Base-by-base conservation (phyloP, 495 filamentous ascomycete species). In the Penicillium macrosclerotiorum region DNA sequence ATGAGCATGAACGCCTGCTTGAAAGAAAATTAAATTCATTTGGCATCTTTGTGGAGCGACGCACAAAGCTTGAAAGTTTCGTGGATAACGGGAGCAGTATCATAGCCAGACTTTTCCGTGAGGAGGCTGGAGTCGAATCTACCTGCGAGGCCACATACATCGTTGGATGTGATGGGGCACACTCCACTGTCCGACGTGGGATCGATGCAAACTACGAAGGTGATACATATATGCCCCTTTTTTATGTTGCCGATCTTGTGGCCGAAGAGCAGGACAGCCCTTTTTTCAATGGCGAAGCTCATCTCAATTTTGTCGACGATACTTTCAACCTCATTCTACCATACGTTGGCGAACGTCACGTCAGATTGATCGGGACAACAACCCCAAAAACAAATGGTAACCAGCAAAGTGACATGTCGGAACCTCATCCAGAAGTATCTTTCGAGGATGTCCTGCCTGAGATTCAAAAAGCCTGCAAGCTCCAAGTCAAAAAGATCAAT, bases 111-210 rank as follows among this genome's bases (percentile, higher is more conserved):
- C 27, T 69, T 4, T 41, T 44, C 11, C 29, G 30, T 16, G 37
- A 52, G 4, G 29, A 39, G 7, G 42, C 49, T 18, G 45, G 54
- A 1, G 37, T 13, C 18, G 59, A 64, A 13, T 42, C 25, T n/a
- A 52, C 37, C 4, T 60, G 45, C 35, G 56, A 64, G 16, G 63
- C 65, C 3, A 20, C 54, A 0, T 71, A 58, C 17, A 57, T 71
- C 30, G 60, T 63, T 19, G 68, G 68, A 3, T 71, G 68, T 23
- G 68, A 71, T 31, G 65, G 68, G 2, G 60, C 62, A 2, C 60
- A 64, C 47, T 69, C 64, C 0, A 44, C 43, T 4, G 68, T 71
- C 9, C 60, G 68, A 26, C 62, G 49, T 43, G 19, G 11, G 0
- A 53, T 51, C 13, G 59, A 39, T 1, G 60, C 64, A 25, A 54